A percentile compares a stretch with the other conserved stretches of the same genome.
phyloP scores from a whole-genome alignment of 495 filamentous ascomycete species.

The Neurospora sp. region DNA sequence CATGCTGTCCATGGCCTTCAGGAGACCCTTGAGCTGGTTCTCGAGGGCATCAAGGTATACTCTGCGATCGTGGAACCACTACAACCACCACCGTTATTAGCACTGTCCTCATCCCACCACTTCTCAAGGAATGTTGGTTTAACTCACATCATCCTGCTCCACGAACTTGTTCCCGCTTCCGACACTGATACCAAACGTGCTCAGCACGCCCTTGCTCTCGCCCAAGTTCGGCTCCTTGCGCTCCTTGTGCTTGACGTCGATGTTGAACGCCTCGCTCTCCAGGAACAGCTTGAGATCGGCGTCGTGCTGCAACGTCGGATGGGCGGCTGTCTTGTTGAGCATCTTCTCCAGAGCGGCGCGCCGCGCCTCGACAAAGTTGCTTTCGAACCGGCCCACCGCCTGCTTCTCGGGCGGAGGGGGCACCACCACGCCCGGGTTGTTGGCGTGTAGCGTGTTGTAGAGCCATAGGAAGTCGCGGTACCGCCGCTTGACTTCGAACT shows the following conservation, averaged over 20 bases:
- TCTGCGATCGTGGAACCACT: slow-evolving; percentile 97
- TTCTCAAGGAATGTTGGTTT: background rate
- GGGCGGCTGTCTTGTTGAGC: slow-evolving; percentile 87
- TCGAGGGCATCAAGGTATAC: slow-evolving; percentile 92
- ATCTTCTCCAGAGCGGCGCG: slow-evolving; percentile 88
- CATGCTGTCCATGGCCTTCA: slow-evolving; percentile 89
- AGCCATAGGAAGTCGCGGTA: slow-evolving; percentile 98
- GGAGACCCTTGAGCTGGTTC: slow-evolving; percentile 83
- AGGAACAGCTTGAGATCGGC: slow-evolving; percentile 90
- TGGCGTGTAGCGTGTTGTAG: slow-evolving; percentile 84
- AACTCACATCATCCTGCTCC: slow-evolving; percentile 88
- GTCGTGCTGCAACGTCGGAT: slow-evolving; percentile 88
- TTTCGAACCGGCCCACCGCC: slow-evolving; percentile 90
- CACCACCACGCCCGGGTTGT: slow-evolving; percentile 90
- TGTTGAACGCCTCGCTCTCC: slow-evolving; percentile 88
- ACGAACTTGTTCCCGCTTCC: slow-evolving; percentile 78
- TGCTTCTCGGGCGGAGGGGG: slow-evolving; percentile 97
- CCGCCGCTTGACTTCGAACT: slow-evolving; percentile 84
- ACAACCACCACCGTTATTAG: background rate
- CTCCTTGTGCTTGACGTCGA: slow-evolving; percentile 97
- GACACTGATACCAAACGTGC: slow-evolving; percentile 68
- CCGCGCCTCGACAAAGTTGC: slow-evolving; percentile 89
- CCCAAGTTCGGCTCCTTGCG: slow-evolving; percentile 74
- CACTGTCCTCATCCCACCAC: background rate
- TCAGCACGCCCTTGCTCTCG: slow-evolving; percentile 89